Evolutionary conservation across 331 rosid genomes (phyloP), one percentile per base, ranked within the genome.

Genomic region (Acacia concinna): DNA sequence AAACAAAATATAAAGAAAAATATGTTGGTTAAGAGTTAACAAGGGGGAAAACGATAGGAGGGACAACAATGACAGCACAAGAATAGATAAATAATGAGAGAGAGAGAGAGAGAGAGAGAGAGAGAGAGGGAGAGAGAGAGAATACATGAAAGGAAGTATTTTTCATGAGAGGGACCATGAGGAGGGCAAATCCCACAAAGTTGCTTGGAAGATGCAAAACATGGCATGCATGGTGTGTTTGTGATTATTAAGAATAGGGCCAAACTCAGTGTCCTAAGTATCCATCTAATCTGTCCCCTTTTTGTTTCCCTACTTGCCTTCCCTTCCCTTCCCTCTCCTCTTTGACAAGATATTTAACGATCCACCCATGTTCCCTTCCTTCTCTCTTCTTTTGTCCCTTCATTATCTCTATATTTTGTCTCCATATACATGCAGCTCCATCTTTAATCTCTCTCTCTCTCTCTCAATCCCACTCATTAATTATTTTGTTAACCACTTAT

Each of bases 161-260:
- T 81, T 87, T 86, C 85, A 54, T n/a, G 28, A 54, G 59, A n/a
- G 44, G 74, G 92, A 71, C 90, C 90, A 89, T 68, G 81, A 54
- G 66, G 1, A 63, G 20, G 65, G 74, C 46, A 74, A 59, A 72
- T 56, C 72, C 68, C 76, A 81, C 67, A 41, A 81, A 31, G 60
- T 73, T 86, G 89, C 71, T 77, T 59, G 85, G 81, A 35, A 80
- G 71, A 69, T 74, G 41, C 85, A 68, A 80, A 74, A 77, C 89
- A 80, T 77, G 74, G 75, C 89, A 80, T 77, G 89, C 86, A 77
- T 69, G 66, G 66, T 77, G 1, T 86, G 79, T 77, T 83, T 17
- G 20, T 83, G 63, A 38, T 44, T 43, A 62, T 62, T 62, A 30
- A 12, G 14, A 25, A 25, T 1, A 13, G 23, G 78, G 28, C 83